Conservation (phyloP, 768 basidiomycete species). For the Mycena chlorophos region DNA sequence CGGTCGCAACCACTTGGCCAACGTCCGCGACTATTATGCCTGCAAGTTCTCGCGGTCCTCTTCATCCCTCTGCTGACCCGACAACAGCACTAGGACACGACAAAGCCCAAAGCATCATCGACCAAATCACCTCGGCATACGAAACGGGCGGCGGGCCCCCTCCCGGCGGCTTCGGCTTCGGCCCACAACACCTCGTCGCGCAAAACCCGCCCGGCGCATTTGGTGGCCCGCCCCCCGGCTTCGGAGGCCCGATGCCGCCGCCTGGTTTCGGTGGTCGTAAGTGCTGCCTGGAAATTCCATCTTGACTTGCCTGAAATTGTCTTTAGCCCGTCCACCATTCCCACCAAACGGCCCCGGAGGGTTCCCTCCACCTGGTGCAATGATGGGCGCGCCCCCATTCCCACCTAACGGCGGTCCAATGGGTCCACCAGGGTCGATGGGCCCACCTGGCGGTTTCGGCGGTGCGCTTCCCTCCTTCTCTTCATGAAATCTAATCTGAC, state of each 20-base stretch:
- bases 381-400: conserved; percentile 71
- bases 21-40: conserved; percentile 96
- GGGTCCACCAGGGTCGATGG: conserved; percentile 45
- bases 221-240: conserved; percentile 46
- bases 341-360: too few species aligned
- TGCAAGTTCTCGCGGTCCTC: conserved; percentile 49
- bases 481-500: conserved; percentile 7
- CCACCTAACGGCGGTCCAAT: conserved; percentile 61
- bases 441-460: conserved; percentile 42
- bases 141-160: conserved; percentile 85
- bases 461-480: conserved; percentile 38
- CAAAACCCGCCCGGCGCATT: conserved; percentile 46
- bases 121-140: conserved; percentile 94
- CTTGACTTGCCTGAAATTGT: conserved; percentile 7
- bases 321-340: conserved; percentile 65
- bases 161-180: conserved; percentile 85
- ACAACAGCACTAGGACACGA: conserved; percentile 81
- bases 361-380: conserved; percentile 15
- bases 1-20: conserved; percentile 93
- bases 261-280: conserved; percentile 56
- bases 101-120: conserved; percentile 97
- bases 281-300: conserved; percentile 25
- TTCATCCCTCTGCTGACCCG: neutral
- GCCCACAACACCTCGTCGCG: conserved; percentile 72
- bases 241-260: conserved; percentile 52